A percentile compares a stretch with the other conserved stretches of the same genome.
phyloP scores from a whole-genome alignment of 2,329 filamentous ascomycete genomes.

The Colletotrichum shisoi region DNA sequence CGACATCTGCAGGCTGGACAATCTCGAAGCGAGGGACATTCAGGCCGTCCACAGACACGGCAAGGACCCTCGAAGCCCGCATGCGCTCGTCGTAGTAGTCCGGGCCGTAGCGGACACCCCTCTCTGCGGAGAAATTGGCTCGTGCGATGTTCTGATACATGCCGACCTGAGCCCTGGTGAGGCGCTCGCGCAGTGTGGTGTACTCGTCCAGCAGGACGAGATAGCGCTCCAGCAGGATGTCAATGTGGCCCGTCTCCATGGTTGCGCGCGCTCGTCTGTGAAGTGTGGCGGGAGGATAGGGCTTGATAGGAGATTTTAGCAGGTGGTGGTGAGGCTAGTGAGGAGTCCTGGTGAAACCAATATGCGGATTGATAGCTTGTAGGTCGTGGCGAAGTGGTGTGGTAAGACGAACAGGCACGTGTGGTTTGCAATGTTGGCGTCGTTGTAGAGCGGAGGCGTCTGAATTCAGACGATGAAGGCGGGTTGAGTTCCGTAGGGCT shows the following conservation, averaged over 20 bases:
- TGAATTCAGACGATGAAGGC: constrained; percentile 11
- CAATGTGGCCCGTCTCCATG: constrained; percentile 56
- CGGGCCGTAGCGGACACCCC: constrained; percentile 70
- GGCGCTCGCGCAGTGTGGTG: constrained; percentile 62
- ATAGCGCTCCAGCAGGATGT: constrained; percentile 70
- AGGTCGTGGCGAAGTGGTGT: not conserved
- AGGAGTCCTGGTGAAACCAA: constrained; percentile 1
- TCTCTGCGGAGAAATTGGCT: constrained; percentile 75
- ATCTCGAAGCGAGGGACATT: constrained; percentile 43
- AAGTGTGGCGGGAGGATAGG: not conserved
- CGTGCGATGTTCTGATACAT: constrained; percentile 71
- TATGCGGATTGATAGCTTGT: not conserved
- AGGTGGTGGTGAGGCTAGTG: not conserved
- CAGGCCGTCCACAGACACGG: constrained; percentile 41
- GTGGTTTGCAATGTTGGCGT: not conserved
- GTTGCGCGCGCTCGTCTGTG: not conserved
- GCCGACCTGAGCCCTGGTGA: constrained; percentile 62
- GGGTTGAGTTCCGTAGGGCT: constrained; percentile 23
- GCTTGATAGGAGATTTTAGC: not conserved
- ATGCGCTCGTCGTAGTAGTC: constrained; percentile 79
- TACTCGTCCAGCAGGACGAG: constrained; percentile 73
- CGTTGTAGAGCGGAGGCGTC: constrained; percentile 5
- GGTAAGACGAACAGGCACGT: not conserved
- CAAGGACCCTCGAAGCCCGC: constrained; percentile 64
- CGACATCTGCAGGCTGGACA: constrained; percentile 32